A percentile compares a stretch with the other conserved stretches of the same genome.
Evolutionary conservation across 768 basidiomycete species (phyloP).

Genomic region (Pleurotus platypus): DNA sequence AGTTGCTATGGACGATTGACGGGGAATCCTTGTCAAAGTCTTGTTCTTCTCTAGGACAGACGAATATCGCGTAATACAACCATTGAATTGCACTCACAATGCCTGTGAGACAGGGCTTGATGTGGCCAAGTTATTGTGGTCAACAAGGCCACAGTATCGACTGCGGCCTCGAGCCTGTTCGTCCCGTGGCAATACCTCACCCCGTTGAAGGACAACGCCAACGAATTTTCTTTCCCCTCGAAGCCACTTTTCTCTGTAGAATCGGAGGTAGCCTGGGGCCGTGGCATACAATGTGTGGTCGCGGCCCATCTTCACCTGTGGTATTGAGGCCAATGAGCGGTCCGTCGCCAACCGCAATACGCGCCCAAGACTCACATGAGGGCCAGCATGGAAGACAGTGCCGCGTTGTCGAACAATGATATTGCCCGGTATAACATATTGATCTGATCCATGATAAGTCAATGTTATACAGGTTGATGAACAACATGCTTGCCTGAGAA

Average conservation of each 20-base stretch:
- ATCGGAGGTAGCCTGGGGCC: conserved; percentile 89
- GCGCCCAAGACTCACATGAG: conserved; percentile 60
- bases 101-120: not conserved
- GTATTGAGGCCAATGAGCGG: conserved; percentile 9
- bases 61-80: not conserved
- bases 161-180: conserved; percentile 72
- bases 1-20: not conserved
- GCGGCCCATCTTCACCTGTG: conserved; percentile 82
- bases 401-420: conserved; percentile 96
- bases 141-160: conserved; percentile 77
- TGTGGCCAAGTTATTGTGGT: conserved; percentile 42
- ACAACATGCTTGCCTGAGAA: conserved; percentile 72
- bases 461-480: conserved; percentile 2
- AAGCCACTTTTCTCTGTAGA: conserved; percentile 82
- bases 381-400: conserved; percentile 88
- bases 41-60: too few relatives aligned
- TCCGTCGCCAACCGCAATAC: not conserved
- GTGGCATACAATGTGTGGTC: conserved; percentile 95
- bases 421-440: conserved; percentile 90
- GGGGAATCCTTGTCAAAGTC: too few relatives aligned
- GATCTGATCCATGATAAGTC: conserved; percentile 48
- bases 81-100: not conserved
- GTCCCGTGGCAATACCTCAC: conserved; percentile 86
- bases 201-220: conserved; percentile 78
- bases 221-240: conserved; percentile 73